phyloP scores from a whole-genome alignment of 1,284 basidiomycete species.

The Lignosus rhinocerotis region DNA sequence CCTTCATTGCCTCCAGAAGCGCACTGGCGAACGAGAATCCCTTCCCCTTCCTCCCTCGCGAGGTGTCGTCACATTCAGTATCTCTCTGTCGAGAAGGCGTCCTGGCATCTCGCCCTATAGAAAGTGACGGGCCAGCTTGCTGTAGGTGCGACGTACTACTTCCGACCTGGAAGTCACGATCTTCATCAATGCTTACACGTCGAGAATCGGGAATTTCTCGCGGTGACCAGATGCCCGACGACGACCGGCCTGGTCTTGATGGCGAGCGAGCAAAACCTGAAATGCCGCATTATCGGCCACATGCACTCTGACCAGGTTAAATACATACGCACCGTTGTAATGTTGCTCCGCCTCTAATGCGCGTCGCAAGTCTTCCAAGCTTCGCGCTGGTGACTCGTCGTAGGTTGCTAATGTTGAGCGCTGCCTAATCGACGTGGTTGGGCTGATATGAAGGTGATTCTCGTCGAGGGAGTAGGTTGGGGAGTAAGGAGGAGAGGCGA shows the following conservation, averaged over 20 bases:
- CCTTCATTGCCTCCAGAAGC: constrained; percentile 41
- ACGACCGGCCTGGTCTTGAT: constrained; percentile 22
- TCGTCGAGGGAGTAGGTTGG: constrained; percentile 22
- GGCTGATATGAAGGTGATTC: constrained; percentile 20
- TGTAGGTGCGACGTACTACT: constrained; percentile 24
- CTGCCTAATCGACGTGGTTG: constrained; percentile 24
- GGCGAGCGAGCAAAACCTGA: constrained; percentile 15
- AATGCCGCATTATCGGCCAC: constrained; percentile 1
- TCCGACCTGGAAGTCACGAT: constrained; percentile 29
- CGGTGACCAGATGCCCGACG: constrained; percentile 26
- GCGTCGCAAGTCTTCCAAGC: constrained; percentile 24
- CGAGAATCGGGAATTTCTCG: constrained; percentile 23
- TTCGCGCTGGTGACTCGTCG: constrained; percentile 26
- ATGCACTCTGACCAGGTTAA: neutral
- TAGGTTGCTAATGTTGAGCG: constrained; percentile 20
- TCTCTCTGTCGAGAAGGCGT: constrained; percentile 22
- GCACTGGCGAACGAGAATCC: constrained; percentile 40
- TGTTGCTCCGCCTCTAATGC: constrained; percentile 22
- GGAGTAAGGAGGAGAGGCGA: constrained; percentile 28
- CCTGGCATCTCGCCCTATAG: constrained; percentile 7
- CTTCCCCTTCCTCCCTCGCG: constrained; percentile 38
- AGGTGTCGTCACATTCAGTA: constrained; percentile 21
- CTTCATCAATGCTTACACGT: constrained; percentile 34
- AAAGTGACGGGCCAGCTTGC: constrained; percentile 17
- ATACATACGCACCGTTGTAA: constrained; percentile 19